Evolutionary conservation across 495 filamentous ascomycete genomes (phyloP).

Genomic region (Podospora comata): DNA sequence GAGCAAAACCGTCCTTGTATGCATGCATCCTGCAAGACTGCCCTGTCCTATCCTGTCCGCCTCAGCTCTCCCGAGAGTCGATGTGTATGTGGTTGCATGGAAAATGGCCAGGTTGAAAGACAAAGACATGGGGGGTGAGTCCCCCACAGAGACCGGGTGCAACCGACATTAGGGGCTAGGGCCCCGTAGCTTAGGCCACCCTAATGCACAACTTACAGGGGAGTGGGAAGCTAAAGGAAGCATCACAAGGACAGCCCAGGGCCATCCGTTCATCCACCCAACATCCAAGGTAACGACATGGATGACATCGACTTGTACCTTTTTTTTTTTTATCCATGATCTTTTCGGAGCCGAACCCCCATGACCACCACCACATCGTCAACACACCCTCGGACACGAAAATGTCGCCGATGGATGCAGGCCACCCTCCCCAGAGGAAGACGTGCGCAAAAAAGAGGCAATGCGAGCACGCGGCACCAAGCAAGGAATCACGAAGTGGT

Average conservation of each 20-base stretch:
- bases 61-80: not conserved
- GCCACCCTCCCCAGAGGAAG: not conserved
- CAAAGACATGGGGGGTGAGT: too few relatives aligned
- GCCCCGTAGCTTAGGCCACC: not conserved
- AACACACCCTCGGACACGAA: not conserved
- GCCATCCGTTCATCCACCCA: not conserved
- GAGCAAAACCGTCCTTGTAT: conserved; percentile 1
- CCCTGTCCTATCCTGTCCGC: not conserved
- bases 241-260: not conserved
- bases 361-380: not conserved
- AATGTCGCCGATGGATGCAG: not conserved
- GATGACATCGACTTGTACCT: not conserved
- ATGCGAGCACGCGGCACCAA: not conserved
- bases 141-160: not conserved
- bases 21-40: not conserved
- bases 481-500: not conserved
- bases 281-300: not conserved
- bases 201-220: not conserved
- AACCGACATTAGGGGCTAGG: conserved; percentile 6
- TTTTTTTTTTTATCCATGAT: not conserved
- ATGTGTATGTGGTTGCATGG: not conserved
- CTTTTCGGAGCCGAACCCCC: conserved; percentile 3
- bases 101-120: too few relatives aligned
- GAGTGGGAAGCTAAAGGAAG: not conserved
- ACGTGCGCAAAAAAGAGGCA: not conserved